Conservation (phyloP, 306 rosid genomes). For the Malus asiatica region DNA sequence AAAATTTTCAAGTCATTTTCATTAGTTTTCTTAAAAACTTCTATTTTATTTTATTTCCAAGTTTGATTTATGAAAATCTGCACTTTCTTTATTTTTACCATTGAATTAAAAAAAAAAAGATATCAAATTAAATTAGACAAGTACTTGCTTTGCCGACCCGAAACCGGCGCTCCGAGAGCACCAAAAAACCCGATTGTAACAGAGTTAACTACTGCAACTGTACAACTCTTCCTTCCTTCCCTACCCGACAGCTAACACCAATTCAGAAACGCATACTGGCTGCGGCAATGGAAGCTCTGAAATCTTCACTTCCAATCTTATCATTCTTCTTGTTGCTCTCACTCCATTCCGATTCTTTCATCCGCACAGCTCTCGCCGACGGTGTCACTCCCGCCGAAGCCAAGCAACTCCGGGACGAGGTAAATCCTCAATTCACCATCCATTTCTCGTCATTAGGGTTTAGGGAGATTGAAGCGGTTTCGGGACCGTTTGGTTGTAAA, state of each 20-base stretch:
- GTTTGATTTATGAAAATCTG: too few species aligned
- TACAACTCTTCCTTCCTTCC: too few species aligned
- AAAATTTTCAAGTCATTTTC: too few species aligned
- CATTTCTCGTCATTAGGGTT: neutral
- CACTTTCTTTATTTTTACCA: too few species aligned
- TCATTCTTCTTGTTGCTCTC: slow-evolving; percentile 21
- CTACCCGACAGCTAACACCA: neutral
- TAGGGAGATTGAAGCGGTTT: neutral
- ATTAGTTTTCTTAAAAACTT: too few species aligned
- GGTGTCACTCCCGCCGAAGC: slow-evolving; percentile 67
- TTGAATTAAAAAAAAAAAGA: too few species aligned
- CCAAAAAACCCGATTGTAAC: too few species aligned
- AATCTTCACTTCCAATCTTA: slow-evolving; percentile 29
- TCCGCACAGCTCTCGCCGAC: slow-evolving; percentile 35
- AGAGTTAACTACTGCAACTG: neutral
- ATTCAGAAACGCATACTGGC: neutral
- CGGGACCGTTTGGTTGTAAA: neutral
- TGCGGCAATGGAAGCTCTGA: slow-evolving; percentile 33
- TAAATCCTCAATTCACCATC: slow-evolving; percentile 1
- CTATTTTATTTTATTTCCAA: too few species aligned
- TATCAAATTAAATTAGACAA: neutral
- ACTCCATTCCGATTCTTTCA: neutral
- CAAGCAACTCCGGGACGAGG: slow-evolving; percentile 67
- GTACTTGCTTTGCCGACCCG: neutral
- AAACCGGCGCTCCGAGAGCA: neutral